Base-by-base conservation (phyloP, 2,329 filamentous ascomycete genomes). In the Trichoderma oligosporum region DNA sequence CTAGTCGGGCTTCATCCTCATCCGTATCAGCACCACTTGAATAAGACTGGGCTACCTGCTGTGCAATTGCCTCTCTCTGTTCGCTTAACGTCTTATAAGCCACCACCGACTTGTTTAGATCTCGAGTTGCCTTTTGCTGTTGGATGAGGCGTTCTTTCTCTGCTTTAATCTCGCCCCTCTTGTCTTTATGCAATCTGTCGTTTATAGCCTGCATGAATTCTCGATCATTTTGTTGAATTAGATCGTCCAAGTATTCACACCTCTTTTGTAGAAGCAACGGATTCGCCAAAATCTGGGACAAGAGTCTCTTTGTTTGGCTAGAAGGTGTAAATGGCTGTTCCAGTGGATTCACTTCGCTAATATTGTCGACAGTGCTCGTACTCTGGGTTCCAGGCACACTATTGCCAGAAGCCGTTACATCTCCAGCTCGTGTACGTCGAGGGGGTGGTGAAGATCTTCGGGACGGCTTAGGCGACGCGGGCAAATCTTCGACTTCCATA, bases 1-100 rank as follows among this genome's bases (percentile, higher is more conserved):
- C 79, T 7, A 83, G 68, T 38, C 71, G 74, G 31, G 67, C 64
- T 62, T 84, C 81, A 20, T 81, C 78, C 8, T 78, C 76, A 2
- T 78, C 75, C 1, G 78, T 83, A 46, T 83, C 76, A 12, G 78
- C 65, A 22, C 76, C 76, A 8, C 80, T 74, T 12, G 74, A 74
- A 60, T 82, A 84, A 0, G 77, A 77, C 57, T 78, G 71, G 3
- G 74, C 73, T 47, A 84, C 76, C 49, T 74, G 71, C 45, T 75
- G 67, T 0, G 79, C 71, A 20, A 84, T 66, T 5, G 70, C 65
- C 58, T 83, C 76, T 42, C 74, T 74, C 60, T 77, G 74, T 14
- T 68, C 67, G 38, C 70, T 70, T 11, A 83, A 67, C 2, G 70
- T 64, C 42, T 71, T 70, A 58, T 78, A 79, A 2, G 70, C 68